These are phyloP conservation scores for Polymyxa betae DNA, from an alignment of 208 protist genomes.

Conservation along the genomic window DNA sequence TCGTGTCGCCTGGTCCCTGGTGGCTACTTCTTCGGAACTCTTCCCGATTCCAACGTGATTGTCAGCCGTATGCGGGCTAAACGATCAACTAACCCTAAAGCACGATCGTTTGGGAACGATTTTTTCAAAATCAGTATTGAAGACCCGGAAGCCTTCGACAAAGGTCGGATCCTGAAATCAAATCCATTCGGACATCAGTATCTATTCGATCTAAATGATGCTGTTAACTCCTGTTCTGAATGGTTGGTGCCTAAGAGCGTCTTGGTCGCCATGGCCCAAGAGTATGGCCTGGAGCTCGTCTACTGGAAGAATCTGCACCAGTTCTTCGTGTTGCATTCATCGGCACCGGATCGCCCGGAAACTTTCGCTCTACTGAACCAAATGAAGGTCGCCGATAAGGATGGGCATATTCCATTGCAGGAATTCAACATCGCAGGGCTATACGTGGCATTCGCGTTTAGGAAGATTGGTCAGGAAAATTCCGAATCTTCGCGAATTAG, in stretches of 20 bases:
- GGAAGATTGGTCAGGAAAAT: neutral
- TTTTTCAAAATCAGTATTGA: neutral
- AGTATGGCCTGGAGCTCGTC: neutral
- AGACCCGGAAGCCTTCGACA: neutral
- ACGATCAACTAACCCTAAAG: neutral
- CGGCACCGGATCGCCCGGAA: neutral
- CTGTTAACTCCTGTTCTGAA: neutral
- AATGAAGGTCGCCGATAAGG: neutral
- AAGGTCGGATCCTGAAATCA: neutral
- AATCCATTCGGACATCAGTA: neutral
- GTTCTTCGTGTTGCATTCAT: neutral
- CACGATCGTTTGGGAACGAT: neutral
- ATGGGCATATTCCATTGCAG: neutral
- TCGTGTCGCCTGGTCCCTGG: neutral
- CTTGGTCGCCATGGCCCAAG: neutral
- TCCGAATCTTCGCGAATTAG: neutral
- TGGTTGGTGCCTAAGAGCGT: neutral
- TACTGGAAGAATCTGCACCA: neutral
- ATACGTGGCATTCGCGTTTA: neutral
- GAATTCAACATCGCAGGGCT: neutral
- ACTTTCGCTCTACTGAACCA: neutral
- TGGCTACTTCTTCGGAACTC: neutral
- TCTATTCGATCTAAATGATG: neutral
- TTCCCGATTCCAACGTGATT: neutral
- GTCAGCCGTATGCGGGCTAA: neutral